Evolutionary conservation across 2,329 filamentous ascomycete genomes (phyloP).

Genomic region (Alternaria consortialis): DNA sequence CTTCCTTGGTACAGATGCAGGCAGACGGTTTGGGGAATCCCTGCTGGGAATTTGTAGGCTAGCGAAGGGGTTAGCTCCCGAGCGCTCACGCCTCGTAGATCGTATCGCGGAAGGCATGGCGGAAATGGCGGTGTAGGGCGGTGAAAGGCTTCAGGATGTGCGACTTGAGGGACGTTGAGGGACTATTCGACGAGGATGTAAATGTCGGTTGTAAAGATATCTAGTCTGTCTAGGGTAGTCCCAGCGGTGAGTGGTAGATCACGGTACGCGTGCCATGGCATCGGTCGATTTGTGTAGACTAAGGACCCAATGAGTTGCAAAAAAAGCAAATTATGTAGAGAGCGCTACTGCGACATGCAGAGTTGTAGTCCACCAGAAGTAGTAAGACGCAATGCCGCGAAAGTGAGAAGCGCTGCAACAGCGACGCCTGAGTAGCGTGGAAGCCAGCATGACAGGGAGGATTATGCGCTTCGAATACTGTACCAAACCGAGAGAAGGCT

Average conservation of each 20-base stretch:
- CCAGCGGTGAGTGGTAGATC: slow-evolving; percentile 2
- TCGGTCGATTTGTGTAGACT: slow-evolving; percentile 12
- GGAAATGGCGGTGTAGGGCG: slow-evolving; percentile 32
- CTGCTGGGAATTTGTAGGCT: slow-evolving; percentile 13
- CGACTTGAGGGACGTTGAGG: slow-evolving; percentile 4
- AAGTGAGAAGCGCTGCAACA: slow-evolving; percentile 1
- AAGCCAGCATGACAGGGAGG: not conserved
- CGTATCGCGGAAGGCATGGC: slow-evolving; percentile 9
- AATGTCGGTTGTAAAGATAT: not conserved
- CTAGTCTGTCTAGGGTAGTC: slow-evolving; percentile 4
- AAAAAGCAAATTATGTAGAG: slow-evolving; percentile 8
- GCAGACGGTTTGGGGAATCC: slow-evolving; percentile 14
- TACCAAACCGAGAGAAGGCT: not conserved
- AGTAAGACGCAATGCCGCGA: slow-evolving; percentile 1
- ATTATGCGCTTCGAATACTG: not conserved
- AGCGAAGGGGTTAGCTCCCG: slow-evolving; percentile 15
- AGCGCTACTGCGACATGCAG: slow-evolving; percentile 5
- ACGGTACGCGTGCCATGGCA: slow-evolving; percentile 5
- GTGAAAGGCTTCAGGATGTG: slow-evolving; percentile 23
- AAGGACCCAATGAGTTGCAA: slow-evolving; percentile 2
- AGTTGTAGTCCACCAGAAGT: slow-evolving; percentile 15
- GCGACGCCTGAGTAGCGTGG: not conserved
- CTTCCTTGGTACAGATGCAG: slow-evolving; percentile 5
- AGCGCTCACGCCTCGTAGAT: slow-evolving; percentile 14
- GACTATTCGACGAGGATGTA: slow-evolving; percentile 1